These are phyloP conservation scores for Hypoxylon intermedium DNA, from an alignment of 495 filamentous ascomycete species.

Conservation along the genomic window DNA sequence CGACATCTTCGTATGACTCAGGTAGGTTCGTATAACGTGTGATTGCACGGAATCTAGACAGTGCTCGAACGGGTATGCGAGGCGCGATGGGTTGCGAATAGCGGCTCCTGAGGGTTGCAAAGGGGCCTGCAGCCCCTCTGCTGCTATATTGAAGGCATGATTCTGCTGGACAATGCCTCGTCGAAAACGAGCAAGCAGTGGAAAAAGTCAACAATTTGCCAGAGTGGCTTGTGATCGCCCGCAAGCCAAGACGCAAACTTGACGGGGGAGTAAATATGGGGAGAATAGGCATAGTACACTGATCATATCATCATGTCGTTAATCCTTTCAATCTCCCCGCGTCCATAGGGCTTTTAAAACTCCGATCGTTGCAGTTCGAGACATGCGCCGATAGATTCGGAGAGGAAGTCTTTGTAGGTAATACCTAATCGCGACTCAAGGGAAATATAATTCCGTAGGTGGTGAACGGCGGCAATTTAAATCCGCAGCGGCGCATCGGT, in stretches of 20 bases:
- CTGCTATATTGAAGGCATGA: constrained; percentile 35
- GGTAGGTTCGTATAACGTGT: constrained; percentile 56
- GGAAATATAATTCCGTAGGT: background rate
- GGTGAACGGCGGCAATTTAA: constrained; percentile 18
- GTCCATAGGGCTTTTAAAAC: constrained; percentile 11
- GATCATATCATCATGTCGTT: constrained; percentile 39
- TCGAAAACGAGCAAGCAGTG: constrained; percentile 31
- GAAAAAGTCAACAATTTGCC: constrained; percentile 24
- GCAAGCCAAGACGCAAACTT: constrained; percentile 42
- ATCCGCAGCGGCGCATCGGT: background rate
- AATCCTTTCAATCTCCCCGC: constrained; percentile 8
- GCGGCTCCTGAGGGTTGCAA: background rate
- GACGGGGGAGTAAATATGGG: constrained; percentile 29
- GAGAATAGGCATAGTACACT: constrained; percentile 40
- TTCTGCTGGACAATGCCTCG: constrained; percentile 9
- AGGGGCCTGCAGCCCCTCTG: constrained; percentile 16
- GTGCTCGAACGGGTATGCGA: constrained; percentile 38
- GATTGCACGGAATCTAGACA: constrained; percentile 42
- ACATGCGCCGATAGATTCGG: no score
- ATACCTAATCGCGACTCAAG: constrained; percentile 5
- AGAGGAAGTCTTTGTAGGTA: constrained; percentile 11
- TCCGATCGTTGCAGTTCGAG: background rate
- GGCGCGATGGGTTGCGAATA: constrained; percentile 21
- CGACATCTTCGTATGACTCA: constrained; percentile 51
- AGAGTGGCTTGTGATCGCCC: constrained; percentile 34